Evolutionary conservation across 768 basidiomycete genomes (phyloP).

Genomic region (Termitomyces sp.): DNA sequence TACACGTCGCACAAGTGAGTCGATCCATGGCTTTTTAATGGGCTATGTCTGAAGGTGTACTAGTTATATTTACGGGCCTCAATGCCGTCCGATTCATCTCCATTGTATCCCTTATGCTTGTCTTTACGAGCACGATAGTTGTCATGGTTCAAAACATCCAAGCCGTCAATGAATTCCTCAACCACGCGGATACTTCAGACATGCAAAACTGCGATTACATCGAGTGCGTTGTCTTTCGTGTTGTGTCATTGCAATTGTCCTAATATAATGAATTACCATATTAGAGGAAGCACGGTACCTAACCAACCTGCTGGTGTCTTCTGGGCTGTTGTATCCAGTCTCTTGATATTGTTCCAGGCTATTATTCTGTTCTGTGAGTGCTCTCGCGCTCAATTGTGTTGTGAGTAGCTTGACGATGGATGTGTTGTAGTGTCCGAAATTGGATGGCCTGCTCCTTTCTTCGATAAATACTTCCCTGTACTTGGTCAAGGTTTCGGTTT

Average conservation of each 20-base stretch:
- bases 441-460: conserved; percentile 73
- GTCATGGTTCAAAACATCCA: conserved; percentile 72
- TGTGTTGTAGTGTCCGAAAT: conserved; percentile 54
- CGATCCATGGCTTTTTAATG: not conserved
- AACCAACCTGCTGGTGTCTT: conserved; percentile 90
- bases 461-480: conserved; percentile 86
- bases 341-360: conserved; percentile 81
- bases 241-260: not conserved
- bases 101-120: conserved; percentile 72
- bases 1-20: conserved; percentile 28
- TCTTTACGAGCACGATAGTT: conserved; percentile 71
- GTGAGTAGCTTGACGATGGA: not conserved
- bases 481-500: conserved; percentile 84
- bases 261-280: not conserved
- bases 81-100: conserved; percentile 74
- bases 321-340: conserved; percentile 81
- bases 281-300: conserved; percentile 77
- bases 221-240: conserved; percentile 40
- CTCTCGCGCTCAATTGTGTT: not conserved
- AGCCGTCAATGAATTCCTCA: conserved; percentile 62
- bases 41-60: not conserved
- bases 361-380: conserved; percentile 61
- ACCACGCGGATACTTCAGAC: conserved; percentile 28
- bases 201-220: conserved; percentile 73
- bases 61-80: conserved; percentile 62